Evolutionary conservation across 108 stramenopile genomes (phyloP), one percentile per base, ranked within the genome.

Genomic region (Stephanodiscus minutulus): DNA sequence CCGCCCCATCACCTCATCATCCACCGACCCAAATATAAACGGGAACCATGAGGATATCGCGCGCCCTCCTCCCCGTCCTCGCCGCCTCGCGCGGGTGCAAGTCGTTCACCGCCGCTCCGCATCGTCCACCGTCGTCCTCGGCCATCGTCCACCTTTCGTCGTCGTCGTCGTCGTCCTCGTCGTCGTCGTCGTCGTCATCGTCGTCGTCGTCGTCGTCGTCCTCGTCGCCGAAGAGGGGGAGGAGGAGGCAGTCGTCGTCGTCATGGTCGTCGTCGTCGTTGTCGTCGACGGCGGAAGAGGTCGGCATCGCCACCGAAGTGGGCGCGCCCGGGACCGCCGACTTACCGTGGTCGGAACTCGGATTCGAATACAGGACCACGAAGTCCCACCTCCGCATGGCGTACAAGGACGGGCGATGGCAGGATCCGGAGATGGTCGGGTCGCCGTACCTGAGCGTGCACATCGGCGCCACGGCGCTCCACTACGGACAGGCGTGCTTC

Each of bases 401-500:
- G 7, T 95, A 83, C 73, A 89, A 83, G 74, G 86, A 95, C 76
- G 94, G 92, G 5, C 74, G 85, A 50, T 96, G 91, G 91, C 84
- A 83, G 36, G 73, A 85, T 39, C 72, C 85, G 11, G 89, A 93
- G 58, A 59, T 93, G 56, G 88, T 89, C 52, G 85, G 84, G 48
- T 88, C 87, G 22, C 95, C 97, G 0, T 96, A 97, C 81, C 74
- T 99, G 24, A 86, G 88, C 54, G 52, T 98, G 64, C 97, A 98
- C 79, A 96, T 98, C 68, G 97, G 96, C 59, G 97, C 97, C 68
- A 99, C 97, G 3, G 96, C 94, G 13, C 66, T 99, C 60, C 99
- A 99, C 68, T 99, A 99, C 78, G 98, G 98, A 8, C 98, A 98
- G 74, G 83, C 97, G 7, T 94, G 96, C 68, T 99, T 99, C 73